phyloP scores from a whole-genome alignment of 2,329 filamentous ascomycete species.

The Venturia effusa region DNA sequence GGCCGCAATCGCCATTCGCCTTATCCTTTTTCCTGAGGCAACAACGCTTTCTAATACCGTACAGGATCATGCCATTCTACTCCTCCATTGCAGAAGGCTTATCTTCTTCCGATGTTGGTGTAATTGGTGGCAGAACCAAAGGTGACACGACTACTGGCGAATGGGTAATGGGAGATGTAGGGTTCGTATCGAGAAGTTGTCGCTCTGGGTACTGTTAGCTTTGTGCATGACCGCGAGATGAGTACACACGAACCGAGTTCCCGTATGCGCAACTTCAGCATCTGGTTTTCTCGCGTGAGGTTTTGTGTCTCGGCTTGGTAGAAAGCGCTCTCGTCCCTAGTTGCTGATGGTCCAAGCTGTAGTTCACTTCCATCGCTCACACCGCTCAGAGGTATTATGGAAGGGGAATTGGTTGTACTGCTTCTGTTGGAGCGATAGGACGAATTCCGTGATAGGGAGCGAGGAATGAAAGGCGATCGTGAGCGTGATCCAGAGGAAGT shows the following conservation, averaged over 20 bases:
- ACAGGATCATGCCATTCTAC: not conserved
- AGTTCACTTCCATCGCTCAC: slow-evolving; percentile 51
- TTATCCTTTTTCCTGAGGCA: not conserved
- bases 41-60: not conserved
- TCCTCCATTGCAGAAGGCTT: not conserved
- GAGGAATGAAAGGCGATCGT: slow-evolving; percentile 22
- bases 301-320: slow-evolving; percentile 77
- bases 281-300: slow-evolving; percentile 69
- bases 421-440: slow-evolving; percentile 29
- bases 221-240: not conserved
- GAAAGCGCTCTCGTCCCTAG: slow-evolving; percentile 62
- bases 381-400: slow-evolving; percentile 43
- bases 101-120: not conserved
- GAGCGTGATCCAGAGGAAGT: slow-evolving; percentile 36
- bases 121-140: not conserved
- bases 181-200: slow-evolving; percentile 4
- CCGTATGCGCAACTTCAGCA: slow-evolving; percentile 63
- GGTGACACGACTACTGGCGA: not conserved
- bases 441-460: slow-evolving; percentile 31
- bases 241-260: slow-evolving; percentile 41
- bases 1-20: not conserved
- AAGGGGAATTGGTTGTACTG: slow-evolving; percentile 31
- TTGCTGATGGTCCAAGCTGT: slow-evolving; percentile 41
- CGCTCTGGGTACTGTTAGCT: not conserved
- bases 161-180: slow-evolving; percentile 7